A percentile compares a stretch with the other conserved stretches of the same genome.
These are phyloP conservation scores for Candida vaughaniae DNA, from an alignment of 805 yeast species.

Conservation along the genomic window DNA sequence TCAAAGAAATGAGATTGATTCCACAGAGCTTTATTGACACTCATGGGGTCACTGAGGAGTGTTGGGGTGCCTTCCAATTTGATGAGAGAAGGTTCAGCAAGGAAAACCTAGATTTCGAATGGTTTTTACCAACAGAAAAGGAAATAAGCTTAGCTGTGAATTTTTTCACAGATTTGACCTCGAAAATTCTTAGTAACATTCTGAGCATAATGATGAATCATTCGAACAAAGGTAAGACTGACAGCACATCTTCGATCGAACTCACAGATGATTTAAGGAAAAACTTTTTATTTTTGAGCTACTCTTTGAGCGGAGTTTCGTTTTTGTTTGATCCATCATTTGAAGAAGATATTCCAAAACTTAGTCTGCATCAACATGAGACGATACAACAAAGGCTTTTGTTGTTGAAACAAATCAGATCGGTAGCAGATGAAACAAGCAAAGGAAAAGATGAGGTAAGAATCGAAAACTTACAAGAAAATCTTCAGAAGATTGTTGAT, in stretches of 20 bases:
- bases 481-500: constrained; percentile 32
- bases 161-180: constrained; percentile 50
- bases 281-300: constrained; percentile 56
- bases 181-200: constrained; percentile 44
- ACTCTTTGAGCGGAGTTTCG: constrained; percentile 67
- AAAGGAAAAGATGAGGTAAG: constrained; percentile 22
- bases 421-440: constrained; percentile 17
- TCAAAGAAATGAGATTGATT: constrained; percentile 54
- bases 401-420: constrained; percentile 32
- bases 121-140: constrained; percentile 68
- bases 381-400: constrained; percentile 34
- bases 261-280: constrained; percentile 54
- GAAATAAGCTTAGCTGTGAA: constrained; percentile 64
- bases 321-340: constrained; percentile 72
- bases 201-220: constrained; percentile 30
- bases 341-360: constrained; percentile 44
- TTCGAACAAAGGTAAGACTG: constrained; percentile 15
- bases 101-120: constrained; percentile 55
- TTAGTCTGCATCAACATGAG: constrained; percentile 28
- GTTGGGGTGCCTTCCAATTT: constrained; percentile 79
- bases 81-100: constrained; percentile 47
- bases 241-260: constrained; percentile 21
- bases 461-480: constrained; percentile 30
- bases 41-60: constrained; percentile 44
- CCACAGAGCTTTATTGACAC: constrained; percentile 42